These are phyloP conservation scores for Debaryomyces fabryi DNA, from an alignment of 1,139 yeast species.

Conservation along the genomic window DNA sequence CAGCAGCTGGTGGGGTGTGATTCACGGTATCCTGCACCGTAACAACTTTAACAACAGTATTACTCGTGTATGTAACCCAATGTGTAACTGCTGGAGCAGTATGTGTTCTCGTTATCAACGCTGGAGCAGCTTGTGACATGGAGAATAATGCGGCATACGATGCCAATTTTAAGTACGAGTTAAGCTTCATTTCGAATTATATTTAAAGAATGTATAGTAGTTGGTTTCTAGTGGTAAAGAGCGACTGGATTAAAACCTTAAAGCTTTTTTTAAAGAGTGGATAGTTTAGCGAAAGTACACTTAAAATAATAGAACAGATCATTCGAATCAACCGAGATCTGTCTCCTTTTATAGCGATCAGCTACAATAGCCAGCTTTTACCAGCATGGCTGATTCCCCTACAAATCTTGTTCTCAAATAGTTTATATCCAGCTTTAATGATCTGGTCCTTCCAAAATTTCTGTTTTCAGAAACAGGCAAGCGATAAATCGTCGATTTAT, in stretches of 20 bases:
- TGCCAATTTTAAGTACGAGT: slow-evolving; percentile 16
- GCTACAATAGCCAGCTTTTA: not conserved
- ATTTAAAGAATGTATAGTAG: slow-evolving; percentile 11
- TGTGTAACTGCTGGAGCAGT: slow-evolving; percentile 37
- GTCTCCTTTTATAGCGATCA: not conserved
- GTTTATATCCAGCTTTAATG: not conserved
- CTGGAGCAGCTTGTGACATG: slow-evolving; percentile 32
- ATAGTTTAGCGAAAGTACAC: not conserved
- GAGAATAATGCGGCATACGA: slow-evolving; percentile 20
- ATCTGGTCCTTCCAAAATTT: not conserved
- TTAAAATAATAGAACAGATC: not conserved
- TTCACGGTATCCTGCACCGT: slow-evolving; percentile 14
- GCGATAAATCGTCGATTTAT: not conserved
- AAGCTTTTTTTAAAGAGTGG: not conserved
- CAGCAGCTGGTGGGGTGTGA: slow-evolving; percentile 15
- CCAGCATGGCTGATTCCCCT: not conserved
- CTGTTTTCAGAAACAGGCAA: slow-evolving; percentile 4
- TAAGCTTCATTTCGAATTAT: slow-evolving; percentile 17
- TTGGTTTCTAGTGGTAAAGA: slow-evolving; percentile 3
- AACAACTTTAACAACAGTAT: slow-evolving; percentile 14
- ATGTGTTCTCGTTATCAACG: slow-evolving; percentile 28
- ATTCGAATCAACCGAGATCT: not conserved
- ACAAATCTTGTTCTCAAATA: not conserved
- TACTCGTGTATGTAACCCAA: slow-evolving; percentile 25
- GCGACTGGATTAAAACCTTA: not conserved